A percentile compares a stretch with the other conserved stretches of the same genome.
Evolutionary conservation across 176 grass and related monocot genomes (phyloP).

Genomic region (Carex scoparia): DNA sequence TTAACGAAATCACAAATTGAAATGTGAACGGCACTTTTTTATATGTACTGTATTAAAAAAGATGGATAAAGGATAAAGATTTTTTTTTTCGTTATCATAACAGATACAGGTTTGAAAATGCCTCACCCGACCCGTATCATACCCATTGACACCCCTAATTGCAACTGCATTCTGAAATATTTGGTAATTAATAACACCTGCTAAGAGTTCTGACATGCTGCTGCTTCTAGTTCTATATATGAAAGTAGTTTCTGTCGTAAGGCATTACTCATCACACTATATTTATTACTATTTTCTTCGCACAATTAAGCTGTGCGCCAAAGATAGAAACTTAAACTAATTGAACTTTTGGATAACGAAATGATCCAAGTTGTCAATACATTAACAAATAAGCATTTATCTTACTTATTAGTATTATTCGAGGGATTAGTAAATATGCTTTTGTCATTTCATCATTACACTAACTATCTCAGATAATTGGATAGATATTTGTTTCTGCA

Average conservation of each 20-base stretch:
- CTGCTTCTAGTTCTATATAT: neutral
- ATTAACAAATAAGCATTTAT: neutral
- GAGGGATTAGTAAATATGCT: neutral
- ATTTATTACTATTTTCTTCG: neutral
- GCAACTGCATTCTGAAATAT: neutral
- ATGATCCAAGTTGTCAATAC: neutral
- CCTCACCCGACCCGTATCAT: too few species aligned
- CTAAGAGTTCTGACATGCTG: neutral
- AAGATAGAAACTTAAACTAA: neutral
- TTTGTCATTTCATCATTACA: conserved; percentile 9
- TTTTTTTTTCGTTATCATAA: too few species aligned
- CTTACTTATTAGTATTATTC: neutral
- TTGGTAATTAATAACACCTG: neutral
- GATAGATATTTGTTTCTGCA: neutral
- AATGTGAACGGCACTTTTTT: too few species aligned
- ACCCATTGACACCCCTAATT: too few species aligned
- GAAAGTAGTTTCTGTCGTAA: neutral
- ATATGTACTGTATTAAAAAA: too few species aligned
- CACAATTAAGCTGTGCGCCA: neutral
- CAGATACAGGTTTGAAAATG: too few species aligned
- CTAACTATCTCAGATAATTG: neutral
- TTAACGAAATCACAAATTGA: too few species aligned
- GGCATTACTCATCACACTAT: neutral
- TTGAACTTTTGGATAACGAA: neutral
- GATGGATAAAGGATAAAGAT: too few species aligned